Evolutionary conservation across 306 rosid species (phyloP), one percentile per base, ranked within the genome.

Genomic region (Fragaria vesca): DNA sequence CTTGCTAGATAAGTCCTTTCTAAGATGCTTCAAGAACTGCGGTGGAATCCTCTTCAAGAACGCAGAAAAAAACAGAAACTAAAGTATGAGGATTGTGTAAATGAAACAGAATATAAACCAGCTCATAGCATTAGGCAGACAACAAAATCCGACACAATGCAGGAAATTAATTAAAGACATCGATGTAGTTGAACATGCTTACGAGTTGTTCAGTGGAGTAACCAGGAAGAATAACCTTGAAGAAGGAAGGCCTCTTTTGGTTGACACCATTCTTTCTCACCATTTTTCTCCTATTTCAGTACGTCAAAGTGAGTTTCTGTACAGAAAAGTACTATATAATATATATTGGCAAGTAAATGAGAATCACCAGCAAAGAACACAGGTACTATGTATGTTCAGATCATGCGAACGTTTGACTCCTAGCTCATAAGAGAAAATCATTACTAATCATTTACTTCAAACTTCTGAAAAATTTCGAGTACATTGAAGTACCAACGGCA

Each of bases 21-120:
- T 17, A 5, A 80, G 36, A 57, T 74, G 42, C 66, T 60, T 69
- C 57, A 60, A 55, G 66, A 68, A 75, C 15, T 34, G 4, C 2
- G 38, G 52, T 36, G 83, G 83, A 38, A 75, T 74, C 43, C 2
- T 32, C 80, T 80, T 70, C 72, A 47, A 20, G 17, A 48, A 28
- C 17, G 21, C 34, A 46, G n/a, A 5, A 34, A 12, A 38, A 17
- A 11, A 6, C 11, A 8, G 34, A 55, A 78, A 71, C 63, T 28
- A 11, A 38, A 69, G 60, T 54, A 32, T 24, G 15, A 20, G 65
- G 36, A 30, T 17, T 30, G 12, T 11, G 17, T 36, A 78, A 48
- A 21, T 38, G 21, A 4, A 52, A 5, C 52, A 32, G 73, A 80
- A 58, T 4, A 32, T 34, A 42, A 50, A 4, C 16, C 18, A 28